Base-by-base conservation (phyloP, 352 stramenopile genomes). In the Phytophthora chlamydospora region DNA sequence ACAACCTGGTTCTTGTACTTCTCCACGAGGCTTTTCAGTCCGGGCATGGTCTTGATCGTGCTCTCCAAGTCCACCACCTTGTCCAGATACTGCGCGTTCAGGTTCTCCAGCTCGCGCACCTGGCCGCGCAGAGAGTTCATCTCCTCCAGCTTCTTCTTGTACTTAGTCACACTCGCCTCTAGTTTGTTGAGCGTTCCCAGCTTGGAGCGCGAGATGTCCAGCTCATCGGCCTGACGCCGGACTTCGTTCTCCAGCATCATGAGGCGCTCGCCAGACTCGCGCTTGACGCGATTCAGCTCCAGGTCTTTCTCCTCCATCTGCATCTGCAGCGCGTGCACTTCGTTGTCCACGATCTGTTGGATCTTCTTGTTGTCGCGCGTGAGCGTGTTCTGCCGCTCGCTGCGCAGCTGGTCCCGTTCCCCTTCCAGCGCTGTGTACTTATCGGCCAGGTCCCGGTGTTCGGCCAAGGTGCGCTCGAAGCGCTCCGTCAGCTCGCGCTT, bases 1-100 rank as follows among this genome's bases (percentile, higher is more conserved):
- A 95, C 87, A 13, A 95, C 87, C 57, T 95, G 85, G 64, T 95
- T 93, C 71, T 95, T 95, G 73, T 95, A 95, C 42, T 82, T 87
- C 57, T 95, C 87, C 11, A 95, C 83, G 0, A 92, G 61, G 16
- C 60, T 70, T 58, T 93, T 94, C 2, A 95, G 68, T 5, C 78
- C 84, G 8, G 87, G 82, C 70, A 95, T 93, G 1, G 83, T 95
- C 68, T 93, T 93, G 47, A 95, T 83, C 0, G 85, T 95, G 58
- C 81, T 92, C 58, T 95, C 87, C 14, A 95, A 59, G 48, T 95
- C 87, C 50, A 95, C 64, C 36, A 93, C 79, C 45, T 93, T 93
- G 58, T 95, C 87, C 56, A 93, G 63, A 43, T 91, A 94, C 58
- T 90, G 76, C 16, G 83, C 77, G 24, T 93, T 94, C 31, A 91